phyloP scores from a whole-genome alignment of 1,284 basidiomycete species.

The Amylostereum chailletii region DNA sequence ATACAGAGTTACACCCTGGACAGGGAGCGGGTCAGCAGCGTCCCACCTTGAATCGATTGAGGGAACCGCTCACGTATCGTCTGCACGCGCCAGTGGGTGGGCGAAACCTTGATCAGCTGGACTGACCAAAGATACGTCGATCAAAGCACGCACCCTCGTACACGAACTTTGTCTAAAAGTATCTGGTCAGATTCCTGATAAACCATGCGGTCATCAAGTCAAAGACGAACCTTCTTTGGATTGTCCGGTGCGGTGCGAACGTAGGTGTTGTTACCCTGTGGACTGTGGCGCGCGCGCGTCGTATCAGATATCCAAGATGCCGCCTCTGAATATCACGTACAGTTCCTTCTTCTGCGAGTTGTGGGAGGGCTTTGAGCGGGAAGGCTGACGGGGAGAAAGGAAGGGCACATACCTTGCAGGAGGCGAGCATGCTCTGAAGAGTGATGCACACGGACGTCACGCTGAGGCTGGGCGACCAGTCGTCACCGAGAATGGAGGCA shows the following conservation, averaged over 20 bases:
- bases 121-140: not conserved
- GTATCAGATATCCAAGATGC: not conserved
- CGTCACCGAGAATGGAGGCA: slow-evolving; percentile 76
- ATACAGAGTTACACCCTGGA: no score
- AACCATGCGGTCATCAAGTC: not conserved
- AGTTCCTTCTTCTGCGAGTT: slow-evolving; percentile 58
- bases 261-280: slow-evolving; percentile 74
- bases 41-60: not conserved
- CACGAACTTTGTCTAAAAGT: slow-evolving; percentile 56
- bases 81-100: slow-evolving; percentile 13
- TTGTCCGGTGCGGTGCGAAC: slow-evolving; percentile 72
- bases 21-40: no score
- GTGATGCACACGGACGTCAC: slow-evolving; percentile 74
- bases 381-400: not conserved
- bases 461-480: slow-evolving; percentile 80
- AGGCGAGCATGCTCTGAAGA: slow-evolving; percentile 81
- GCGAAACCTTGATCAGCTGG: not conserved
- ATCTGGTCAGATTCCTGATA: no score
- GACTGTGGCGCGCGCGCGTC: slow-evolving; percentile 31
- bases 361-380: not conserved
- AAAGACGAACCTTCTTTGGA: slow-evolving; percentile 67
- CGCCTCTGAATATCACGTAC: slow-evolving; percentile 26
- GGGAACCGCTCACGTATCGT: slow-evolving; percentile 31
- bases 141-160: slow-evolving; percentile 52
- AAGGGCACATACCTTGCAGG: slow-evolving; percentile 56